phyloP scores from a whole-genome alignment of 176 grass and related monocot species.

The Areca catechu region DNA sequence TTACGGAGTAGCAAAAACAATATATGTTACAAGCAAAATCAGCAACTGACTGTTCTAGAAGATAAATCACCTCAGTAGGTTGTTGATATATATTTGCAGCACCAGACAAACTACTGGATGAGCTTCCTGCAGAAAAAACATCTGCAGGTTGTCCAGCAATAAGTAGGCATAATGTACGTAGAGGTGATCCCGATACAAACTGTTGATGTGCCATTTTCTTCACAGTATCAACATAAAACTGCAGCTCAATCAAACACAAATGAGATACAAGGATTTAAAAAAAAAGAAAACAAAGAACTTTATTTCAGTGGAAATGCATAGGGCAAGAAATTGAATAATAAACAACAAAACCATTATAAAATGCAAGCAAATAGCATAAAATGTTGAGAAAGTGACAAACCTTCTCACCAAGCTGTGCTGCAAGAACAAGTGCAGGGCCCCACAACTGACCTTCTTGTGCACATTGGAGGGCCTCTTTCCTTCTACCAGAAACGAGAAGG shows the following conservation, averaged over 20 bases:
- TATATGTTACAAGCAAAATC: not conserved
- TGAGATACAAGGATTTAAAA: no score
- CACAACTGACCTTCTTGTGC: conserved; percentile 94
- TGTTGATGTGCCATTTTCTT: conserved; percentile 94
- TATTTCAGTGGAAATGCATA: conserved; percentile 1
- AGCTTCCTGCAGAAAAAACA: conserved; percentile 63
- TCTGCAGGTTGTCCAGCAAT: conserved; percentile 94
- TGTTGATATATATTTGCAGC: conserved; percentile 34
- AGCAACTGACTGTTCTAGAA: not conserved
- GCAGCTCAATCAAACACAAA: conserved; percentile 13
- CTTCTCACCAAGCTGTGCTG: conserved; percentile 84
- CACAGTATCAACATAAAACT: conserved; percentile 92
- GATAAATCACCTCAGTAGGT: conserved; percentile 52
- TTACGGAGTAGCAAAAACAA: no score
- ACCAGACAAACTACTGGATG: conserved; percentile 29
- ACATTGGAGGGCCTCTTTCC: conserved; percentile 81
- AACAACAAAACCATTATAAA: conserved; percentile 3
- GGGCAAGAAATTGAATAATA: not conserved
- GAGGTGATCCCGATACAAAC: conserved; percentile 74
- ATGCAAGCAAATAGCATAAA: not conserved
- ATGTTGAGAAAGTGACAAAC: conserved; percentile 22
- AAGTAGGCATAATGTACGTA: conserved; percentile 90
- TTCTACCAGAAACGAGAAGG: conserved; percentile 91
- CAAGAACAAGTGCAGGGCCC: conserved; percentile 92
- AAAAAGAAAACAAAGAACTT: no score